phyloP scores from a whole-genome alignment of 2,329 filamentous ascomycete species.

The Trichoderma koningiopsis region DNA sequence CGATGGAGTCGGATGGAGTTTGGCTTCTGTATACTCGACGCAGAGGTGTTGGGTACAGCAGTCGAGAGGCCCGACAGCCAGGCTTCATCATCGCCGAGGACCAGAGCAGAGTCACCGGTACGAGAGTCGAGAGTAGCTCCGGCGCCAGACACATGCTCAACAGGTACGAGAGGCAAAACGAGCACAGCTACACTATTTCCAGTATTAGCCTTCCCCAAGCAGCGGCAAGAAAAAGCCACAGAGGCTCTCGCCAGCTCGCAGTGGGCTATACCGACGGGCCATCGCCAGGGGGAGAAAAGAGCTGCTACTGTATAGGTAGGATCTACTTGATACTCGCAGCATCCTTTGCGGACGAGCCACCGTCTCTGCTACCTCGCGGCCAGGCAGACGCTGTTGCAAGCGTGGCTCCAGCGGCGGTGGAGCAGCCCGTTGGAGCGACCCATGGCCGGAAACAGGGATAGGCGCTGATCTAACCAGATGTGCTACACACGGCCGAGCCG shows the following conservation, averaged over 20 bases:
- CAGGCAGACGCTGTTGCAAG: constrained; percentile 14
- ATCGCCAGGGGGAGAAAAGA: background rate
- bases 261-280: background rate
- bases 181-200: background rate
- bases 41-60: background rate
- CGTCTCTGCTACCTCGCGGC: background rate
- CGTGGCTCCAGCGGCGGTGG: constrained; percentile 9
- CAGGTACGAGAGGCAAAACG: background rate
- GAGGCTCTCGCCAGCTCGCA: background rate
- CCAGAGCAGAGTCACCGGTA: background rate
- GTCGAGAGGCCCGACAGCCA: background rate
- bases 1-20: background rate
- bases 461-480: constrained; percentile 26
- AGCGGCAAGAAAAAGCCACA: background rate
- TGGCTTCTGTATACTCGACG: background rate
- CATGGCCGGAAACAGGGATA: constrained; percentile 21
- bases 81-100: too few relatives aligned
- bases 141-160: background rate
- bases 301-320: background rate
- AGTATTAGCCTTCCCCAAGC: background rate
- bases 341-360: background rate
- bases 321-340: background rate
- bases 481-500: constrained; percentile 27
- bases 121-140: background rate
- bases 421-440: background rate